Percentiles rank a stretch among this genome's conserved stretches.
These are phyloP conservation scores for Ogataea polymorpha DNA, from an alignment of 805 yeast genomes.

Conservation along the genomic window DNA sequence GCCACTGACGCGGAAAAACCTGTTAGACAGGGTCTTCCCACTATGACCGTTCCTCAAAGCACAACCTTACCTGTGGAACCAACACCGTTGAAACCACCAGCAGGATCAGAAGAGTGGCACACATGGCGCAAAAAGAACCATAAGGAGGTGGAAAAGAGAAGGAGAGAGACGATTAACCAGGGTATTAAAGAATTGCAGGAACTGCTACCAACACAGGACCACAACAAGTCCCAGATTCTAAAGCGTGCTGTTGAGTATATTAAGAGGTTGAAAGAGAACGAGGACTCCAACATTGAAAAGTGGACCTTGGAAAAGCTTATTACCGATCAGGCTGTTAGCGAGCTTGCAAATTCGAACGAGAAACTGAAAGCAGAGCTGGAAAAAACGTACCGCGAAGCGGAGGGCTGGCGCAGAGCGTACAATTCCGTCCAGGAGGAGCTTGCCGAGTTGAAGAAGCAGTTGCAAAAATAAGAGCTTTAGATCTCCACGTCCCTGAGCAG, in stretches of 20 bases:
- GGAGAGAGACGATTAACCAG: slow-evolving; percentile 82
- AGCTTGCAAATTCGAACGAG: slow-evolving; percentile 80
- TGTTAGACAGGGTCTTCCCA: slow-evolving; percentile 15
- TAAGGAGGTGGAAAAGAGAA: slow-evolving; percentile 90
- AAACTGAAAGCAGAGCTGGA: slow-evolving; percentile 85
- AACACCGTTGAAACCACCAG: slow-evolving; percentile 46
- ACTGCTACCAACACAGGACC: slow-evolving; percentile 76
- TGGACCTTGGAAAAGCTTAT: slow-evolving; percentile 92
- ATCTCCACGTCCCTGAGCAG: slow-evolving; percentile 56
- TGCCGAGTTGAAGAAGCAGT: slow-evolving; percentile 13
- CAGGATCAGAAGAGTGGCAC: slow-evolving; percentile 85
- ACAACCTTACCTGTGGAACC: slow-evolving; percentile 20
- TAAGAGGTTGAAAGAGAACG: slow-evolving; percentile 84
- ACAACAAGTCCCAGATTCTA: slow-evolving; percentile 87
- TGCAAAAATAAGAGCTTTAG: slow-evolving; percentile 5
- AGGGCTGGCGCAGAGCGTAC: slow-evolving; percentile 64
- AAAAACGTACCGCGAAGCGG: slow-evolving; percentile 88
- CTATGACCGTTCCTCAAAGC: slow-evolving; percentile 22
- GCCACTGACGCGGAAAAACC: not conserved
- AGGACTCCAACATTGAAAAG: slow-evolving; percentile 84
- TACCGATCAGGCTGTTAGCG: slow-evolving; percentile 87
- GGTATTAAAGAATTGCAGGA: slow-evolving; percentile 83
- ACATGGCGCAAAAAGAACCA: slow-evolving; percentile 82
- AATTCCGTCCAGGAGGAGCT: slow-evolving; percentile 20
- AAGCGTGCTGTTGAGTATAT: slow-evolving; percentile 89